Base-by-base conservation (phyloP, 163 green algal genomes). In the Scenedesmus sp. region DNA sequence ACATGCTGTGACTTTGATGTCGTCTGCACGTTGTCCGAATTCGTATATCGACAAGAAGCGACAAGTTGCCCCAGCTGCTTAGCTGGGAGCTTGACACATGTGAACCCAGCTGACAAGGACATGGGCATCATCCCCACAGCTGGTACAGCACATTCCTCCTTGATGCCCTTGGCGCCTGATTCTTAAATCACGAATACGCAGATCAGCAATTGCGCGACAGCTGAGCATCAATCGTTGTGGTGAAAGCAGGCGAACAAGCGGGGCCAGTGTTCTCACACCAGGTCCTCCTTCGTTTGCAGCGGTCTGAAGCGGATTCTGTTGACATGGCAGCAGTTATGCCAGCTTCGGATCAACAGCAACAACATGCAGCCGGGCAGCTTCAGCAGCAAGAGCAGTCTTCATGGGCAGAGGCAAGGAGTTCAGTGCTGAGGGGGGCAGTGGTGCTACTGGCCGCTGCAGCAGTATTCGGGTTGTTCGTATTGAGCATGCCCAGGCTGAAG, bases 401-500 rank as follows among this genome's bases (percentile, higher is more conserved):
- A 2, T 85, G 81, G 61, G 56, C 40, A 26, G 88, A 88, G 35
- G 88, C 88, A 42, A 37, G 88, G n/a, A 51, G 20, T 3, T 82
- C 80, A 22, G 24, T 92, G 35, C 3, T 76, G 1, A 65, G 40
- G 35, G 88, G 88, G 1, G 13, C 37, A 6, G 5, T 85, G 40
- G 33, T 79, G 22, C 37, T 92, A 4, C 1, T 65, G 7, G 37
- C 53, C 16, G 40, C 44, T 46, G 68, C 65, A 35, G 33, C 59
- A 68, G 44, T 40, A 3, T 76, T 92, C 4, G 61, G 81, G 13
- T n/a, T 78, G 33, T 92, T 86, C 30, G 40, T 92, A 4, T 78
- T 83, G 42, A 92, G 20, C 51, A 92, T 92, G 88, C 88, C 88
- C 30, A 59, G n/a, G 40, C 82, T 92, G 22, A 26, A 89, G 88